Conservation (phyloP, 805 yeast species). For the Candida coquimbonensis region DNA sequence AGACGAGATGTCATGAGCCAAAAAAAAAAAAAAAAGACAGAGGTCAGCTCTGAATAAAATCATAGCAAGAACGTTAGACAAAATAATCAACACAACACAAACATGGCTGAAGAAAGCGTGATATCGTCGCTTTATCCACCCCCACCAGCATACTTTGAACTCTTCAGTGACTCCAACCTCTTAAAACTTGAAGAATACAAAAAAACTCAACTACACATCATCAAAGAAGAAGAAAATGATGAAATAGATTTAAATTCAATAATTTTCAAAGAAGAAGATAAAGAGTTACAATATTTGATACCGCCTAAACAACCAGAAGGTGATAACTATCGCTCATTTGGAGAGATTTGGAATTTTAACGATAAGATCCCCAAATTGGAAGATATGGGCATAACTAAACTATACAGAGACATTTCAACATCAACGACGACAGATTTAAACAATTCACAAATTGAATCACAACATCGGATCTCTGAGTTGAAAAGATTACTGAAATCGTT, state of each 20-base stretch:
- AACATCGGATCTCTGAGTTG: constrained; percentile 50
- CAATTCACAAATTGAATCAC: constrained; percentile 4
- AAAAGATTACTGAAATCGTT: constrained; percentile 75
- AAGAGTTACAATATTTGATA: constrained; percentile 47
- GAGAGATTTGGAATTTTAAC: constrained; percentile 73
- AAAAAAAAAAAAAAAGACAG: too few species aligned
- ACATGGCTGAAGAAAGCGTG: constrained; percentile 17
- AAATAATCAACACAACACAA: background rate
- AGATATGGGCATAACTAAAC: constrained; percentile 70
- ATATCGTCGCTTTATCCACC: constrained; percentile 83
- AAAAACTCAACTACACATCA: too few species aligned
- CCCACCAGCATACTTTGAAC: constrained; percentile 79
- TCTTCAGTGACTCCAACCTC: constrained; percentile 67
- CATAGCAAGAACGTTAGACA: too few species aligned
- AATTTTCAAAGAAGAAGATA: constrained; percentile 29
- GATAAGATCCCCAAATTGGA: constrained; percentile 72
- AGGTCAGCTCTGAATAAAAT: too few species aligned
- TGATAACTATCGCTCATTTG: constrained; percentile 75
- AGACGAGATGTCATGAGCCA: too few species aligned
- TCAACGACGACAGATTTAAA: background rate
- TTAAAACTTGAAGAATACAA: constrained; percentile 29
- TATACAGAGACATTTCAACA: constrained; percentile 38
- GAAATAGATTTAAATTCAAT: constrained; percentile 8
- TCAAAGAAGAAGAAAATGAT: background rate
- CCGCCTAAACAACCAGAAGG: constrained; percentile 64